Base-by-base conservation (phyloP, 495 filamentous ascomycete genomes). In the Hypoxylon fuscum region DNA sequence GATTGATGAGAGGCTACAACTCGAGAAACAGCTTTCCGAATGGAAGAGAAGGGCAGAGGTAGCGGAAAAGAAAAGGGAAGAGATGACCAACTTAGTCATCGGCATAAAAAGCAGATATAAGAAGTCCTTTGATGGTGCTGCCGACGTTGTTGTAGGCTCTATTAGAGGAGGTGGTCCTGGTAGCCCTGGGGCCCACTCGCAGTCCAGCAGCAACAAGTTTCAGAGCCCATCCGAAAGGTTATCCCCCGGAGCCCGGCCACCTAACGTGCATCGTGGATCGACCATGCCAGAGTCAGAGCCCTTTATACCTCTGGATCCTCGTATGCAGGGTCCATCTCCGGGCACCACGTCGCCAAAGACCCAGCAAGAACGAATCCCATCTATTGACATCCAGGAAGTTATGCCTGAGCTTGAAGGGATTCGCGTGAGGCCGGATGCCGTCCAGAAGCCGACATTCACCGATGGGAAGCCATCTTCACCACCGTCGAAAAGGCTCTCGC, bases 391-490 rank as follows among this genome's bases (percentile, higher is more conserved):
- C 3, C 66, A 76, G 10, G 77, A 77, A 47, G 75, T 79, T 40
- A 73, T 79, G 37, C 77, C 77, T 7, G 74, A 73, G 18, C 63
- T 80, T 15, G 79, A 82, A 45, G 77, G 77, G 17, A 76, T 82
- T 43, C 74, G 72, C 15, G 64, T 80, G 34, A 76, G 74, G 54
- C 70, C 77, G 3, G 66, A 64, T 21, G 74, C 71, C 9, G 60
- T 79, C 8, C 69, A 79, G 58, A 79, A 73, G 47, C 46, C 74
- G 10, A 82, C 77, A 11, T 82, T 81, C 21, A 72, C 62, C 11
- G 76, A 78, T 40, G 44, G 12, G 11, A 61, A 60, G 7, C 41
- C 43, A 32, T 9, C 59, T 48, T 55, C 47, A 5, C 63, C 72
- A 14, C 51, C 52, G 11, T 55, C 70, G 2, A 64, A 49, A n/a